Conservation (phyloP, 1,284 basidiomycete genomes). For the Trichosporon inkin region DNA sequence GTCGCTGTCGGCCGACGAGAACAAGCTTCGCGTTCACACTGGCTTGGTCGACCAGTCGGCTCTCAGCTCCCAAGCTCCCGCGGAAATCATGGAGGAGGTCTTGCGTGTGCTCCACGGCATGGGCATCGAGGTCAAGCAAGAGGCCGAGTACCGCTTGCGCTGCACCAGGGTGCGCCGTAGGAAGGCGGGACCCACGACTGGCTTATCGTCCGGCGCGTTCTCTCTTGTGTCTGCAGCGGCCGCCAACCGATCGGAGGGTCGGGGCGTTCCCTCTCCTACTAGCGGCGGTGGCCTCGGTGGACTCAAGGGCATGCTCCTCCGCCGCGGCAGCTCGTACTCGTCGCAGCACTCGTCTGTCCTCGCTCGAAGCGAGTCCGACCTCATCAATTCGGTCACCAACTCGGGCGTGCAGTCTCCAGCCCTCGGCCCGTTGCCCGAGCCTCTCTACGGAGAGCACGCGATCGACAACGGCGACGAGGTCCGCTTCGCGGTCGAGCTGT, state of each 20-base stretch:
- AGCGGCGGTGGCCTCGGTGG: constrained; percentile 55
- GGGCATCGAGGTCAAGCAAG: constrained; percentile 83
- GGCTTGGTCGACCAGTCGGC: constrained; percentile 91
- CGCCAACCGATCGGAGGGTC: constrained; percentile 59
- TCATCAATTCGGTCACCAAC: constrained; percentile 40
- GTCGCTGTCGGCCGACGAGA: constrained; percentile 50
- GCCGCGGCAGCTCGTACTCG: constrained; percentile 77
- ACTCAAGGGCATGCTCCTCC: constrained; percentile 77
- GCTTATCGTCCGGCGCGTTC: constrained; percentile 35
- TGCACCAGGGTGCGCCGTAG: constrained; percentile 70
- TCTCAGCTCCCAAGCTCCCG: constrained; percentile 76
- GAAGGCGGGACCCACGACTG: constrained; percentile 55
- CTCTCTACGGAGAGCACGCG: constrained; percentile 69
- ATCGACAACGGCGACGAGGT: constrained; percentile 89
- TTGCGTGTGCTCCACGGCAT: constrained; percentile 73
- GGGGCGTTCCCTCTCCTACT: neutral
- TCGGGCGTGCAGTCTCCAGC: constrained; percentile 37
- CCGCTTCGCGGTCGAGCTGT: constrained; percentile 85
- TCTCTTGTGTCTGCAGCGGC: constrained; percentile 63
- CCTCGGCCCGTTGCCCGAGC: constrained; percentile 49
- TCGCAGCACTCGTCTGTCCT: constrained; percentile 50
- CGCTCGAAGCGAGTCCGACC: constrained; percentile 37
- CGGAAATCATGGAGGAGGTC: constrained; percentile 82
- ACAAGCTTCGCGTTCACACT: constrained; percentile 74
- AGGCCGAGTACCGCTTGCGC: constrained; percentile 82